Evolutionary conservation across 2,329 filamentous ascomycete genomes (phyloP), one percentile per base, ranked within the genome.

Genomic region (Lecanicillium sp.): DNA sequence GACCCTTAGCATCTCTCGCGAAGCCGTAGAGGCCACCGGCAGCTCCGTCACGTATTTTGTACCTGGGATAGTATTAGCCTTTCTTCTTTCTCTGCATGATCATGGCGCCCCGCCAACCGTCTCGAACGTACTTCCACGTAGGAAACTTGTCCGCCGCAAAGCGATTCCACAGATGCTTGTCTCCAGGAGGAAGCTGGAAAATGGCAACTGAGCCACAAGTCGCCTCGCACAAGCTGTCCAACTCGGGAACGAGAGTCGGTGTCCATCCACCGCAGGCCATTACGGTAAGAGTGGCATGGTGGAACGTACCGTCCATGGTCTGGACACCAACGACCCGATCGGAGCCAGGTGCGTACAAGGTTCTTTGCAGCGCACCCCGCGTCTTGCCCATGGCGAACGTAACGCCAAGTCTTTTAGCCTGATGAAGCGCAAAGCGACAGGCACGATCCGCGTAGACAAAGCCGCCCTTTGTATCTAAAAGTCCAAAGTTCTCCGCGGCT

Each of bases 1-100:
- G 55, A 0, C 73, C 68, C 3, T 68, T 52, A 8, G 67, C 60
- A 19, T 69, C 66, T 1, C 66, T 56, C 0, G 75, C 66, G 38
- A 78, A 75, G 14, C 74, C 73, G 52, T 76, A 74, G 0, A 76
- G 59, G 2, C 70, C 72, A 1, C 68, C 71, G 7, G 62, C 56
- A 4, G 51, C 55, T 7, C 55, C 56, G 12, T 55, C 44, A 17
- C 59, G 55, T 14, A 65, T 61, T 6, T 65, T 66, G 59, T 64
- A 71, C 32, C 41, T 51, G 41, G 36, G 36, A 2, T 27, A 9
- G 23, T 30, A 17, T 37, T 12, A 41, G 20, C 45, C 17, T 26
- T 35, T 9, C 33, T 33, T 42, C 12, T 29, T 29, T 29, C 26
- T 7, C 12, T 29, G n/a, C 26, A 29, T 29, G 7, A 29, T 29